Conservation (phyloP, 2,329 filamentous ascomycete genomes). For the Fusarium fracticaudum region DNA sequence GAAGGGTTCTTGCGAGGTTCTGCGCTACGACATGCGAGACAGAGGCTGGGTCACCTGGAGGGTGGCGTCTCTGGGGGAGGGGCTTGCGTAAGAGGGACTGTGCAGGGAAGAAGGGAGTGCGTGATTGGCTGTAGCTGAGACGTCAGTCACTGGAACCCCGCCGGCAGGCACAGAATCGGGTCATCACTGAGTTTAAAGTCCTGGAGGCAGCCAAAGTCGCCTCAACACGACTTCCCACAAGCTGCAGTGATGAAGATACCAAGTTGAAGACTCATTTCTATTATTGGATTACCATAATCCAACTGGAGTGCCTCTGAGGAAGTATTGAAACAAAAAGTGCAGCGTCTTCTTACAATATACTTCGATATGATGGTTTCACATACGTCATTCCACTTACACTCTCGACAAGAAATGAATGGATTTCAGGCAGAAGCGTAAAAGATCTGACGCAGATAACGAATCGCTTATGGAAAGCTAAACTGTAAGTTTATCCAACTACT, state of each 20-base stretch:
- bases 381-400: conserved; percentile 25
- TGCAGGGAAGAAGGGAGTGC: not conserved
- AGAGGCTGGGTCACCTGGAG: conserved; percentile 27
- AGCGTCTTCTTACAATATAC: not conserved
- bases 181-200: conserved; percentile 23
- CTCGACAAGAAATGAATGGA: not conserved
- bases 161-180: conserved; percentile 26
- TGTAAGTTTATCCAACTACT: not conserved
- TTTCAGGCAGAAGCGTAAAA: conserved; percentile 11
- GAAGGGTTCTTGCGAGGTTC: conserved; percentile 12
- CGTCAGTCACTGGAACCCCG: conserved; percentile 15
- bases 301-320: not conserved
- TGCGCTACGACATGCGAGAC: conserved; percentile 8
- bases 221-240: not conserved
- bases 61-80: conserved; percentile 31
- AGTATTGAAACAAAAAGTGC: not conserved
- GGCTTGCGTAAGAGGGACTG: conserved; percentile 36
- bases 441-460: not conserved
- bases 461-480: not conserved
- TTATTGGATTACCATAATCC: not conserved
- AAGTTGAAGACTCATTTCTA: too few relatives aligned
- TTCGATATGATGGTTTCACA: not conserved
- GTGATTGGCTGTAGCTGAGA: conserved; percentile 16
- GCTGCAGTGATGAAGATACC: not conserved
- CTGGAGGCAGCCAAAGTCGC: conserved; percentile 17